phyloP scores from a whole-genome alignment of 1,139 yeast species.

The Kodamaea alishanica region DNA sequence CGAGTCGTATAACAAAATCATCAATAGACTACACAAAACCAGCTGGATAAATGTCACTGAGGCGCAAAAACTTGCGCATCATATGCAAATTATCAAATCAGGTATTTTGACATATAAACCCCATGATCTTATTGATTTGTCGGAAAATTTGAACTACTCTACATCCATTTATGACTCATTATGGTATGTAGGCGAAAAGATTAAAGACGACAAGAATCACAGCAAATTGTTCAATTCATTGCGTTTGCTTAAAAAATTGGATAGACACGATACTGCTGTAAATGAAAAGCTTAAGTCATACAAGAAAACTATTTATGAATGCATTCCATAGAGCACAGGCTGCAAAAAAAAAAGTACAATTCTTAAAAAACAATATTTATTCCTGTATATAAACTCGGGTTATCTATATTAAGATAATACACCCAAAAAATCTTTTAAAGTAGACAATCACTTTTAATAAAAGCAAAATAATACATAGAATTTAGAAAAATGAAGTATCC shows the following conservation, averaged over 20 bases:
- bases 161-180: slow-evolving; percentile 21
- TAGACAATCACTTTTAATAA: neutral
- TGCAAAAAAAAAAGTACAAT: neutral
- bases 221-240: slow-evolving; percentile 6
- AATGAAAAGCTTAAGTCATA: slow-evolving; percentile 10
- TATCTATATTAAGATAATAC: neutral
- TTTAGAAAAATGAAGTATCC: slow-evolving; percentile 13
- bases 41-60: slow-evolving; percentile 25
- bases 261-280: slow-evolving; percentile 6
- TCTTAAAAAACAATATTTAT: too few species aligned
- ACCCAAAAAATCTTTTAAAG: neutral
- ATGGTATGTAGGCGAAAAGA: slow-evolving; percentile 10
- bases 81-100: slow-evolving; percentile 26
- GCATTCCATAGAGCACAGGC: neutral
- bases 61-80: slow-evolving; percentile 16
- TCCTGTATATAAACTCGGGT: neutral
- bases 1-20: slow-evolving; percentile 25
- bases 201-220: slow-evolving; percentile 6
- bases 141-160: slow-evolving; percentile 18
- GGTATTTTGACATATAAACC: slow-evolving; percentile 34
- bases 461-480: neutral
- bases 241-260: slow-evolving; percentile 5
- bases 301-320: slow-evolving; percentile 7
- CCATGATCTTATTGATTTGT: slow-evolving; percentile 17
- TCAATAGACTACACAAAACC: slow-evolving; percentile 21